Evolutionary conservation across 768 basidiomycete species (phyloP).

Genomic region (Hericium alpestre): DNA sequence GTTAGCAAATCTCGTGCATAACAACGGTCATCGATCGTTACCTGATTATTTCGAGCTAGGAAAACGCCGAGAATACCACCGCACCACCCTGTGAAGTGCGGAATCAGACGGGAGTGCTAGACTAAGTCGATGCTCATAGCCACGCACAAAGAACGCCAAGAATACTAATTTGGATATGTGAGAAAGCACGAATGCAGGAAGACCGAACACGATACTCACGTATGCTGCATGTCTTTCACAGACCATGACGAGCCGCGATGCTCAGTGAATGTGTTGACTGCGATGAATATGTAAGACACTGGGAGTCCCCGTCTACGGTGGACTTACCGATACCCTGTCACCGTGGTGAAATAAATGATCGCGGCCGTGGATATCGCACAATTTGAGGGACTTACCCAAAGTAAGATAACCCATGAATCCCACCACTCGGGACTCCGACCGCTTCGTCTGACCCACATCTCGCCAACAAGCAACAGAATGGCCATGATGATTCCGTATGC

Average conservation of each 20-base stretch:
- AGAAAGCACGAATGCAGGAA: background rate
- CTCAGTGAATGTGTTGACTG: constrained; percentile 89
- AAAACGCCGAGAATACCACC: constrained; percentile 86
- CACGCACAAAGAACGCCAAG: constrained; percentile 61
- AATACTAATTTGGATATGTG: constrained; percentile 30
- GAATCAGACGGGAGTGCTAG: no score
- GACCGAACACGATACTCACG: constrained; percentile 36
- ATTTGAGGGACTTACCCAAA: constrained; percentile 32
- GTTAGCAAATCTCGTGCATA: background rate
- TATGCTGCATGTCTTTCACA: constrained; percentile 92
- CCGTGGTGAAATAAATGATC: background rate
- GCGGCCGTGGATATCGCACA: background rate
- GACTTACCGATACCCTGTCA: constrained; percentile 14
- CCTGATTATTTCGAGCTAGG: constrained; percentile 69
- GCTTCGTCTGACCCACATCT: constrained; percentile 62
- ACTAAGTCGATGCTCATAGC: no score
- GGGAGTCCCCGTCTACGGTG: background rate
- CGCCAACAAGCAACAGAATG: constrained; percentile 66
- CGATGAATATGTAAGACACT: background rate
- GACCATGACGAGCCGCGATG: constrained; percentile 77
- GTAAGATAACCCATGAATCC: constrained; percentile 60
- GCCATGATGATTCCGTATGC: constrained; percentile 78
- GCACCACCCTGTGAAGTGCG: constrained; percentile 60
- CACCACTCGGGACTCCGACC: constrained; percentile 77
- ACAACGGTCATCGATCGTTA: constrained; percentile 18